These are phyloP conservation scores for Nicotiana knightiana DNA, from an alignment of 257 asterid species.

Conservation along the genomic window DNA sequence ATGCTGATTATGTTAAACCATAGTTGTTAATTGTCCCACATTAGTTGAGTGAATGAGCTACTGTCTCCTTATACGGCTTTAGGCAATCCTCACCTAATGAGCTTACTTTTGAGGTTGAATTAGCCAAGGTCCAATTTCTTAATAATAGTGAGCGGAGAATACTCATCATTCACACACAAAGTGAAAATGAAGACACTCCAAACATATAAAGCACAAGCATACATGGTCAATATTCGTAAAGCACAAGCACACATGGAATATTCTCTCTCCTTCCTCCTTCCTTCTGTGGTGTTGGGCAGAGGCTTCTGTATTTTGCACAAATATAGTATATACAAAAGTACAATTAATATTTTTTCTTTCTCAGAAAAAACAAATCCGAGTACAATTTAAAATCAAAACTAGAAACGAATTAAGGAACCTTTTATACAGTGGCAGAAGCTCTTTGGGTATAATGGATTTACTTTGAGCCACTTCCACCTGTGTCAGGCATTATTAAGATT, in stretches of 20 bases:
- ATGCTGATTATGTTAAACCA: background rate
- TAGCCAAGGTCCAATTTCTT: background rate
- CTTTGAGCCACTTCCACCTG: slow-evolving; percentile 41
- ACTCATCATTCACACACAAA: background rate
- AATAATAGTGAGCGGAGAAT: background rate
- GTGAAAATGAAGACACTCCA: background rate
- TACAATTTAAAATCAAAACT: background rate
- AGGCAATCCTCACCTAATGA: background rate
- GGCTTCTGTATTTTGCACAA: background rate
- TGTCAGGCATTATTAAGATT: slow-evolving; percentile 2
- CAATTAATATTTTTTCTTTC: background rate
- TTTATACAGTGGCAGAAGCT: slow-evolving; percentile 68
- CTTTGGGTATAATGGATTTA: slow-evolving; percentile 40
- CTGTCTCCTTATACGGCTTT: background rate
- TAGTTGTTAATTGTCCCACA: background rate
- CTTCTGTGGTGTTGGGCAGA: background rate
- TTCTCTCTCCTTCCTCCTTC: background rate
- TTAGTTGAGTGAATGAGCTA: background rate
- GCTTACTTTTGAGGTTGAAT: background rate
- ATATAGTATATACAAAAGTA: background rate
- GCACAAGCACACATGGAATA: background rate
- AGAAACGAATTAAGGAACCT: slow-evolving; percentile 36
- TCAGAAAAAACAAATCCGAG: too few species aligned
- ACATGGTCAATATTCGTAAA: background rate
- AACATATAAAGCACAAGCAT: background rate